Conservation (phyloP, 73 alveolate species). For the Uronychia setigera region DNA sequence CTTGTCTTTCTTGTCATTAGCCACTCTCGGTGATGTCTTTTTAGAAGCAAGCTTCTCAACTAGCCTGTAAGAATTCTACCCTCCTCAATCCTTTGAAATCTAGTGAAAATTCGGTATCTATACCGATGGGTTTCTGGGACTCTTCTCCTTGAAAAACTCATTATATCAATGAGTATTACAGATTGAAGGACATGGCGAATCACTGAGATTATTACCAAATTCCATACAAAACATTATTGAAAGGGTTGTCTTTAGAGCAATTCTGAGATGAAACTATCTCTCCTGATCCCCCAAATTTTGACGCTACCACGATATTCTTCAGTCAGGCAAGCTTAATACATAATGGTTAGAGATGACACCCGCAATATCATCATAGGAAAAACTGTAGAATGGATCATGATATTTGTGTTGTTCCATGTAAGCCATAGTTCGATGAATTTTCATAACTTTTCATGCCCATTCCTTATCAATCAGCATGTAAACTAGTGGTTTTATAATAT, state of each 20-base stretch:
- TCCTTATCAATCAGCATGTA: not conserved
- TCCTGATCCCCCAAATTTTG: not conserved
- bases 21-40: no score
- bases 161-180: not conserved
- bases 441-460: slow-evolving; percentile 4
- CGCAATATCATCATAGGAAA: slow-evolving; percentile 25
- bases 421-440: slow-evolving; percentile 36
- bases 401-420: slow-evolving; percentile 41
- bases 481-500: not conserved
- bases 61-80: no score
- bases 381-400: slow-evolving; percentile 27
- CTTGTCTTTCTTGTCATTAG: not conserved
- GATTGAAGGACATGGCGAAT: not conserved
- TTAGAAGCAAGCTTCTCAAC: no score
- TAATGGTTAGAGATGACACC: not conserved
- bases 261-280: no score
- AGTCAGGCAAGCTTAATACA: not conserved
- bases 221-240: no score
- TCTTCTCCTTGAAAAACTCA: not conserved
- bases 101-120: not conserved
- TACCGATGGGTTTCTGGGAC: not conserved
- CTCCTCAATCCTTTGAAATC: not conserved
- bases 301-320: not conserved
- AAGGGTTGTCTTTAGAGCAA: not conserved
- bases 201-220: not conserved